These are phyloP conservation scores for Funneliformis caledonium DNA, from an alignment of 371 early-diverging fungal species.

Conservation along the genomic window DNA sequence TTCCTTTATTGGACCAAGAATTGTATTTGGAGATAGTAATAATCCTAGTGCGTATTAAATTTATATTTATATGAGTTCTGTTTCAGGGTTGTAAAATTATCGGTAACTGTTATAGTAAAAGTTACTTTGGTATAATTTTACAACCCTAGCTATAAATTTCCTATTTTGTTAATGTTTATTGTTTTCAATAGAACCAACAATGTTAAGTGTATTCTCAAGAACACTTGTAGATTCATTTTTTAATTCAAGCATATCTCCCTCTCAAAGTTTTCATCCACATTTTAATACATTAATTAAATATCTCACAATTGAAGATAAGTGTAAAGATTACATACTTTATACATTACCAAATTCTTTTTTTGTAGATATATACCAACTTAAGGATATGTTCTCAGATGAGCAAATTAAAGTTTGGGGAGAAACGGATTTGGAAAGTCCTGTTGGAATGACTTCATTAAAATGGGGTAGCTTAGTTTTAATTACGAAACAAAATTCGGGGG, in stretches of 20 bases:
- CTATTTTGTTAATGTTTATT: not conserved
- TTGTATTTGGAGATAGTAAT: constrained; percentile 13
- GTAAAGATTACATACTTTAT: constrained; percentile 20
- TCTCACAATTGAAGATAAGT: not conserved
- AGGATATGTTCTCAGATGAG: not conserved
- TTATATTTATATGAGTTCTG: not conserved
- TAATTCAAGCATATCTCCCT: not conserved
- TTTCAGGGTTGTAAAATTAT: not conserved
- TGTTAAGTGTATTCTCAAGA: not conserved
- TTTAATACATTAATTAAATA: not conserved
- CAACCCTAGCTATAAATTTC: too few relatives aligned
- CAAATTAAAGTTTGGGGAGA: constrained; percentile 32
- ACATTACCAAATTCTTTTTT: constrained; percentile 33
- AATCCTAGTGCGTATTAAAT: not conserved
- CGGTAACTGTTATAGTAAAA: not conserved
- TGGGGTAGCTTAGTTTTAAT: constrained; percentile 22
- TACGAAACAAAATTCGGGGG: not conserved
- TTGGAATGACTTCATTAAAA: constrained; percentile 19
- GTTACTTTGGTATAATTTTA: too few relatives aligned
- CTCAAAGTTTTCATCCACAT: constrained; percentile 34
- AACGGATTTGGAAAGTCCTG: constrained; percentile 35
- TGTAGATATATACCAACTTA: constrained; percentile 31
- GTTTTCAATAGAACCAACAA: constrained; percentile 1
- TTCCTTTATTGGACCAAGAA: not conserved
- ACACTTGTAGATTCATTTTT: constrained; percentile 10